Base-by-base conservation (phyloP, 2,329 filamentous ascomycete species). In the Mycogone perniciosa region DNA sequence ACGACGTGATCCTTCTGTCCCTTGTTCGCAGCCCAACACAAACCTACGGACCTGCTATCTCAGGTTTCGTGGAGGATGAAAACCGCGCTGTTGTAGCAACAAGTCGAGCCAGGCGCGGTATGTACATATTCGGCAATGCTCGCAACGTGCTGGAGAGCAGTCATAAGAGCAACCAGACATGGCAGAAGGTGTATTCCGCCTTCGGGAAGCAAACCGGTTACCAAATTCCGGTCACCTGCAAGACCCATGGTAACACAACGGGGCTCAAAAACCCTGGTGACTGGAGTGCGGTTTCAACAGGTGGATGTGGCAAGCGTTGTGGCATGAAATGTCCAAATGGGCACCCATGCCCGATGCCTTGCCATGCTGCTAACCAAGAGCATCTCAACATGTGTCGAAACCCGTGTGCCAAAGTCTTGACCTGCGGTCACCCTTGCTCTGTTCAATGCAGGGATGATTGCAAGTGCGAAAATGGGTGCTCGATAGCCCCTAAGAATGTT, bases 61-160 rank as follows among this genome's bases (percentile, higher is more conserved):
- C 90, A 31, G 91, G 91, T 0, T 96, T 96, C 58, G 72, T 95
- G 2, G 74, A 77, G 1, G 81, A 86, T 51, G 65, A 70, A 54
- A 81, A 82, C 54, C 74, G 81, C 13, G 74, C 75, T 0, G 78
- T 81, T 2, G 81, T 84, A 7, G 76, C 80, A 1, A 71, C 81
- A 43, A 83, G 80, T 53, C 82, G 91, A 48, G 90, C 91, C 4
- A 84, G 81, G 51, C 76, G 84, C 5, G 89, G 89, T 0, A 82
- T 96, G 53, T 95, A 91, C 65, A 75, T 96, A 37, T 95, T 96
- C 62, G 91, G 90, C 1, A 89, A 95, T 59, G 78, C 78, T 9
- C 59, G 75, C 7, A 79, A 77, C 34, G 56, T 80, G 1, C 56
- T 80, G 6, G 58, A 80, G 0, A 75, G 74, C 1, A 62, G 64